phyloP scores from a whole-genome alignment of 345 rosid species.

The Gynandropsis gynandra region DNA sequence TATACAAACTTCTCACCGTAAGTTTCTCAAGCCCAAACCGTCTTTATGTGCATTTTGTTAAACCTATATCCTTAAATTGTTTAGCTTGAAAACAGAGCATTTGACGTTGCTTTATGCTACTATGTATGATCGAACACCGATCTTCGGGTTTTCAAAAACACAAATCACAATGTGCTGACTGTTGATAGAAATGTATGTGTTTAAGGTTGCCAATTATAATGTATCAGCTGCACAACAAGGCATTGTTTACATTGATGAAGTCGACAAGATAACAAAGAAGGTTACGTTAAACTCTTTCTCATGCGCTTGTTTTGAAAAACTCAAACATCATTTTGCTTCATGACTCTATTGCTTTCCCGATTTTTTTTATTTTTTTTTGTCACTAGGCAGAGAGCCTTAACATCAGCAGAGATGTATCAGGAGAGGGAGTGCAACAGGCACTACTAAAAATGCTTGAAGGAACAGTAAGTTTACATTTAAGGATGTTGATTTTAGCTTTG shows the following conservation, averaged over 20 bases:
- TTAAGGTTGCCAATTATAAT: conserved; percentile 89
- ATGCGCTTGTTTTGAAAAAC: conserved; percentile 13
- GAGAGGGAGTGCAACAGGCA: conserved; percentile 99
- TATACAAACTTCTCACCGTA: conserved; percentile 92
- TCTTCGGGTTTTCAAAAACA: not conserved
- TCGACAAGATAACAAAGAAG: conserved; percentile 98
- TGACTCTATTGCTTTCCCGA: not conserved
- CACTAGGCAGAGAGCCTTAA: conserved; percentile 92
- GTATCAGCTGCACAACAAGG: conserved; percentile 99
- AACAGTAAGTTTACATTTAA: conserved; percentile 60
- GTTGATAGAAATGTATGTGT: conserved; percentile 6
- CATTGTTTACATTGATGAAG: conserved; percentile 96
- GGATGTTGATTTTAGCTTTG: not conserved
- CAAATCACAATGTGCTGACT: not conserved
- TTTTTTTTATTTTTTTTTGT: conserved; percentile 15
- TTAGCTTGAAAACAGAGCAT: not conserved
- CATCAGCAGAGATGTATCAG: conserved; percentile 98
- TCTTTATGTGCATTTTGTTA: not conserved
- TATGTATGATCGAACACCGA: not conserved
- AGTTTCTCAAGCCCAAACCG: conserved; percentile 9
- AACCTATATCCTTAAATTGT: not conserved
- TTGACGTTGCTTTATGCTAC: not conserved
- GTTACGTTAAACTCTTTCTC: conserved; percentile 22
- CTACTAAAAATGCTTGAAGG: conserved; percentile 97
- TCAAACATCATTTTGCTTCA: not conserved